A percentile compares a stretch with the other conserved stretches of the same genome.
These are phyloP conservation scores for Globisporangium splendens DNA, from an alignment of 352 stramenopile species.

Conservation along the genomic window DNA sequence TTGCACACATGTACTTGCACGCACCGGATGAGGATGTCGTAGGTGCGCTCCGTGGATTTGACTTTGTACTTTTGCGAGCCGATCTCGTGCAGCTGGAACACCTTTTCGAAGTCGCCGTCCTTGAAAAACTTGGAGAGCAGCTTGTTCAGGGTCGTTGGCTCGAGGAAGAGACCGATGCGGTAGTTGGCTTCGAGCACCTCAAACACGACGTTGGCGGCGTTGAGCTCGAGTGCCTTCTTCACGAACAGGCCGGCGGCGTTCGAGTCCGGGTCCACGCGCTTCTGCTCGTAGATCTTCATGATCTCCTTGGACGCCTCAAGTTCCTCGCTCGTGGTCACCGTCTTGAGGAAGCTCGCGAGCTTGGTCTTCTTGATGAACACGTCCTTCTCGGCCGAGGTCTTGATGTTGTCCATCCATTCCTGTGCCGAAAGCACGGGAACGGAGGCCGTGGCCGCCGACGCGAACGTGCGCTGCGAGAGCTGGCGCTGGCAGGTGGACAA, in stretches of 20 bases:
- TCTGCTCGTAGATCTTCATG: slow-evolving; percentile 87
- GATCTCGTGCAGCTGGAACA: slow-evolving; percentile 76
- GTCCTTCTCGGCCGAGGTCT: slow-evolving; percentile 64
- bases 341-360: slow-evolving; percentile 80
- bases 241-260: slow-evolving; percentile 76
- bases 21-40: slow-evolving; percentile 79
- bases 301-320: slow-evolving; percentile 79
- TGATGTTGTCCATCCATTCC: slow-evolving; percentile 84
- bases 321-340: slow-evolving; percentile 76
- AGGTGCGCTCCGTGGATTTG: slow-evolving; percentile 81
- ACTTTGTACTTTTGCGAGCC: slow-evolving; percentile 76
- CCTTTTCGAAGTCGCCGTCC: slow-evolving; percentile 73
- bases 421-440: slow-evolving; percentile 51
- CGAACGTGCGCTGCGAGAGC: slow-evolving; percentile 37
- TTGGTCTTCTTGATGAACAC: slow-evolving; percentile 82
- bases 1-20: slow-evolving; percentile 4
- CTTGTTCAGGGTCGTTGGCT: slow-evolving; percentile 81
- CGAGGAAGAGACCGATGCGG: slow-evolving; percentile 78
- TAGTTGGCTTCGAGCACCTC: slow-evolving; percentile 81
- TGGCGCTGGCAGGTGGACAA: slow-evolving; percentile 52
- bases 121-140: slow-evolving; percentile 81
- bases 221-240: slow-evolving; percentile 81
- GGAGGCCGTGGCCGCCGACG: slow-evolving; percentile 15
- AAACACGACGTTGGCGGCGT: slow-evolving; percentile 64
- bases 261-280: slow-evolving; percentile 74